Conservation (phyloP, 768 basidiomycete species). For the Suillus subalutaceus region DNA sequence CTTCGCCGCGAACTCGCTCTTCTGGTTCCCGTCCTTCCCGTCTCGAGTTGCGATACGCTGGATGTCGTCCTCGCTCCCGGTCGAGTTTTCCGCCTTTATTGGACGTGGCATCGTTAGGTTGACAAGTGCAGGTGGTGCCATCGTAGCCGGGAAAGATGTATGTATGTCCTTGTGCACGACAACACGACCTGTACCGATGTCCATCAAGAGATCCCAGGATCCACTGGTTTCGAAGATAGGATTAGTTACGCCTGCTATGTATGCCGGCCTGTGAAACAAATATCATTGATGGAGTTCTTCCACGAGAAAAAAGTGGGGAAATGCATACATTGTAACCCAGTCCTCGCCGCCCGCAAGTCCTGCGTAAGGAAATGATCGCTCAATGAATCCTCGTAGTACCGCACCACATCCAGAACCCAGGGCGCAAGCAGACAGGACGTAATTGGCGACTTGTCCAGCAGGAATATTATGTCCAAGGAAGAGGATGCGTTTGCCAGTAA, state of each 20-base stretch:
- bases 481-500: constrained; percentile 95
- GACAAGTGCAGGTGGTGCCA: constrained; percentile 41
- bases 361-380: constrained; percentile 94
- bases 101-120: constrained; percentile 54
- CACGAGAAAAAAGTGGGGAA: constrained; percentile 4
- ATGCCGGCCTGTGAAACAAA: constrained; percentile 66
- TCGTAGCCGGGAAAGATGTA: constrained; percentile 49
- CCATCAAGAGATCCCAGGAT: constrained; percentile 92
- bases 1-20: constrained; percentile 57
- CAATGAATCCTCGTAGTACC: constrained; percentile 82
- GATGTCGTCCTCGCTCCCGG: constrained; percentile 72
- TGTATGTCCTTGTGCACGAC: constrained; percentile 87
- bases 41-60: constrained; percentile 49
- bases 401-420: constrained; percentile 89
- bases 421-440: constrained; percentile 93
- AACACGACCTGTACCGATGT: constrained; percentile 85
- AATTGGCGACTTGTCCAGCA: constrained; percentile 87
- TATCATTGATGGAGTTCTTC: neutral
- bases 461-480: constrained; percentile 91
- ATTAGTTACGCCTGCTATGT: constrained; percentile 96
- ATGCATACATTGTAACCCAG: constrained; percentile 82
- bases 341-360: constrained; percentile 88
- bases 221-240: constrained; percentile 90
- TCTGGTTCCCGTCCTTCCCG: constrained; percentile 56
- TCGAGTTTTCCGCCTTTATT: constrained; percentile 64